Evolutionary conservation across 164 flowering plant genomes (phyloP), one percentile per base, ranked within the genome.

Genomic region (Aristolochia californica): DNA sequence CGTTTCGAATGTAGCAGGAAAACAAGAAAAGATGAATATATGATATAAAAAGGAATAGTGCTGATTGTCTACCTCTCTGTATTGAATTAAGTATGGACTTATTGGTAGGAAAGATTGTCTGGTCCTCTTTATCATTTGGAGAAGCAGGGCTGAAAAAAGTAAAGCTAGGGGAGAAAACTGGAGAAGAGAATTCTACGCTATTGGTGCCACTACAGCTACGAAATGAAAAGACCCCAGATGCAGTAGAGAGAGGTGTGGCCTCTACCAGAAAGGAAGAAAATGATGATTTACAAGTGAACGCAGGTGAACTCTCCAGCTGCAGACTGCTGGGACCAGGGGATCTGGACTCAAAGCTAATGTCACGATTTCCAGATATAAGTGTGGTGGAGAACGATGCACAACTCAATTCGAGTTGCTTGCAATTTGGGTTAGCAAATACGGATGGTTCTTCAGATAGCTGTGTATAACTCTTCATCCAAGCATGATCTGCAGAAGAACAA

Each of bases 211-310:
- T 60, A 61, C 66, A 60, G 60, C 80, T 75, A 22, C 62, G 62
- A 68, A 87, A 90, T 43, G 95, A 83, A 67, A 86, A 83, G 18
- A 80, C 84, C 13, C 71, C 70, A 55, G 77, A 62, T 56, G 61
- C 65, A 13, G 27, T 20, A 8, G 63, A 66, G 68, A 55, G 69
- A 58, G 79, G 78, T 13, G 66, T 27, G 15, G 72, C 59, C 9
- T 70, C 80, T 5, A 63, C 66, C 50, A 75, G 44, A 67, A 79
- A 78, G 50, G 95, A 66, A 51, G 90, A 79, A 62, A 87, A 90
- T n/a, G 97, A 84, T 40, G 97, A 80, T 66, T 70, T 83, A 80
- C 84, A 82, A 17, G 83, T 66, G 71, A 77, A 72, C n/a, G 72
- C 61, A 22, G 86, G 80, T 24, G 89, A 82, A 62, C 23, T 30